Percentiles rank a stretch among this genome's conserved stretches.
phyloP scores from a whole-genome alignment of 2,329 filamentous ascomycete genomes.

The Epichloe uncinata region DNA sequence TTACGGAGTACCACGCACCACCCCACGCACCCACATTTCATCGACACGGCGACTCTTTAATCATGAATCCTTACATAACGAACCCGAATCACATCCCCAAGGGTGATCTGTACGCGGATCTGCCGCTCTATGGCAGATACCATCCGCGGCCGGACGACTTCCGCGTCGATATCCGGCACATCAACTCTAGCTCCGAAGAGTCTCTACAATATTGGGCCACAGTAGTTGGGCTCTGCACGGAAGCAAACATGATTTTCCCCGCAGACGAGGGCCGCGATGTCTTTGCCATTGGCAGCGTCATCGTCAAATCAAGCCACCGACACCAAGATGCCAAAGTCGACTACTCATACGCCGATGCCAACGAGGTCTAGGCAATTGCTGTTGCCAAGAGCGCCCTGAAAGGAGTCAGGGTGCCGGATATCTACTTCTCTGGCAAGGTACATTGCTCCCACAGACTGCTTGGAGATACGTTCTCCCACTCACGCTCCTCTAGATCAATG shows the following conservation, averaged over 20 bases:
- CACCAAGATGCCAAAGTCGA: constrained; percentile 13
- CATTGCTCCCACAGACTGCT: not conserved
- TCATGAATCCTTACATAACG: not conserved
- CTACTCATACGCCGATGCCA: constrained; percentile 27
- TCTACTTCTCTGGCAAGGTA: constrained; percentile 27
- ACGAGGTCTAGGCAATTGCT: constrained; percentile 22
- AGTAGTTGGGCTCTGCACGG: constrained; percentile 19
- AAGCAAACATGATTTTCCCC: constrained; percentile 11
- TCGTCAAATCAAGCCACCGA: constrained; percentile 25
- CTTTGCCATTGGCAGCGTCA: constrained; percentile 27
- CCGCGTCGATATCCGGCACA: constrained; percentile 8
- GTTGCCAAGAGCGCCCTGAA: constrained; percentile 17
- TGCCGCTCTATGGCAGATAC: not conserved
- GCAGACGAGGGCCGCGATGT: constrained; percentile 24
- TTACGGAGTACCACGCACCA: too few species aligned
- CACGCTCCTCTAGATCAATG: constrained; percentile 18
- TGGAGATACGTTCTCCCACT: not conserved
- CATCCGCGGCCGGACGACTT: constrained; percentile 1
- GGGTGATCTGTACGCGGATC: not conserved
- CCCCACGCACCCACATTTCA: too few species aligned
- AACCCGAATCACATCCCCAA: not conserved
- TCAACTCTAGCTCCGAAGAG: constrained; percentile 12
- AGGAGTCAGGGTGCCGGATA: constrained; percentile 19
- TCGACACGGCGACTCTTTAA: too few species aligned
- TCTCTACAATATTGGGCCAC: constrained; percentile 19